Evolutionary conservation across 2,329 filamentous ascomycete species (phyloP), one percentile per base, ranked within the genome.

Genomic region (Sporothrix brunneoviolacea): DNA sequence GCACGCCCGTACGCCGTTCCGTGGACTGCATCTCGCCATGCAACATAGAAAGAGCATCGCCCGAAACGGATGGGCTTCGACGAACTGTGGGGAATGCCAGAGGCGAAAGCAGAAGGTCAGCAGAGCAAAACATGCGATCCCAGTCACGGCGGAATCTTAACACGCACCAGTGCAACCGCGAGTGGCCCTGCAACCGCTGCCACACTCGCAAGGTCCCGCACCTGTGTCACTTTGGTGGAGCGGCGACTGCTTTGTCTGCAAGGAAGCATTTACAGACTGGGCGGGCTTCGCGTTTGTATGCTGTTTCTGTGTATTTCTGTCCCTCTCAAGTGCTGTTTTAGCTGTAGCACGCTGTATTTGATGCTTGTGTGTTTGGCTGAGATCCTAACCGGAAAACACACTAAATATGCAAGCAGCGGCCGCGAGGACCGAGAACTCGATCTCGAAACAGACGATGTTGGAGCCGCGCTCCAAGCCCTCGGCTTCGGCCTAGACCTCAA

Each of bases 111-210:
- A 76, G 55, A 75, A 73, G 66, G 71, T 67, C 61, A 57, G 61
- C 19, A 4, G 21, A 2, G 12, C 8, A 21, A 10, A 21, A 13
- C 28, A 8, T 5, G 24, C 10, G 24, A 5, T 28, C 24, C 24
- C 10, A 6, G 6, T 28, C 24, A 10, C 10, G 24, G 6, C 24
- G 24, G 16, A 35, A 35, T 16, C 10, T 22, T 18, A 28, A 42
- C 18, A 37, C 19, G 18, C 35, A 36, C 41, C 58, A 75, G 72
- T 76, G 73, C 57, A 73, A 68, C 53, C 68, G 70, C 30, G 64
- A 73, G 58, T 76, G 73, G 68, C 73, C 72, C 3, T 76, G 73
- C 58, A 73, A 74, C 53, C 71, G 75, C 55, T 76, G 72, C 55
- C 67, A 70, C 54, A 61, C 68, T 28, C 64, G 73, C 55, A 70